These are phyloP conservation scores for Diaporthe nobilis DNA, from an alignment of 2,329 filamentous ascomycete species.

Conservation along the genomic window DNA sequence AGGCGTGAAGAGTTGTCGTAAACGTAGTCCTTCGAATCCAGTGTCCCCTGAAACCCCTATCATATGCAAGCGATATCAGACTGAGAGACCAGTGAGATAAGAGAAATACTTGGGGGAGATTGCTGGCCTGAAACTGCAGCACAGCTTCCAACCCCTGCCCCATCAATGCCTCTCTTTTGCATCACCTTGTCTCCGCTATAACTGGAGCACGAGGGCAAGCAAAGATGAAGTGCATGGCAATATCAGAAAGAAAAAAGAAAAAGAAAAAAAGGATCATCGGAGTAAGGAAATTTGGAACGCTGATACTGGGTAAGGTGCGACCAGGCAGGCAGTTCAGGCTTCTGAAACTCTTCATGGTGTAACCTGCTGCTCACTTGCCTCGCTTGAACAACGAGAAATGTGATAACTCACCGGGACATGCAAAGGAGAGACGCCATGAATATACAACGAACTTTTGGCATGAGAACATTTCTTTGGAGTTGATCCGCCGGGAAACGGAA, in stretches of 20 bases:
- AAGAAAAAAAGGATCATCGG: not conserved
- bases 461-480: not conserved
- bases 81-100: not conserved
- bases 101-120: not conserved
- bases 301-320: not conserved
- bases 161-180: not conserved
- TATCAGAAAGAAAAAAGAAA: not conserved
- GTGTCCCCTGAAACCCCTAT: not conserved
- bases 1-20: not conserved
- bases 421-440: not conserved
- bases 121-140: not conserved
- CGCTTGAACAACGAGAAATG: not conserved
- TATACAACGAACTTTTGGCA: not conserved
- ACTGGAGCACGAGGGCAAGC: not conserved
- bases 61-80: not conserved
- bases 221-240: not conserved
- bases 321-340: slow-evolving; percentile 11
- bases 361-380: not conserved
- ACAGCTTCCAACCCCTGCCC: not conserved
- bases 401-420: not conserved
- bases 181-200: not conserved
- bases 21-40: not conserved
- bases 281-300: not conserved
- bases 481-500: not conserved
- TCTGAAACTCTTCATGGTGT: slow-evolving; percentile 4